Percentiles rank a stretch among this genome's conserved stretches.
Evolutionary conservation across 345 rosid genomes (phyloP).

Genomic region (Psidium guajava): DNA sequence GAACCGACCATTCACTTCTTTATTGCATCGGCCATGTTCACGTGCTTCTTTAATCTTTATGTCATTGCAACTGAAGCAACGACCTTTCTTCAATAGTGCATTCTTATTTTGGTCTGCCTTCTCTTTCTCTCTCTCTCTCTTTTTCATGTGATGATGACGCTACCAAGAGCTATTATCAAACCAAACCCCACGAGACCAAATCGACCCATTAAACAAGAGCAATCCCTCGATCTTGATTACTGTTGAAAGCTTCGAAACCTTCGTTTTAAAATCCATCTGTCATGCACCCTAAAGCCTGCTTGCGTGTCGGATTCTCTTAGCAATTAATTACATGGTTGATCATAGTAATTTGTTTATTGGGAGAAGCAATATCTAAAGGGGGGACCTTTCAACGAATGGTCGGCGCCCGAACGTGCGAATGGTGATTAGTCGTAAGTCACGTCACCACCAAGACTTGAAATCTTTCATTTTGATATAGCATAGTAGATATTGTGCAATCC

Average conservation of each 20-base stretch:
- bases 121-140: neutral
- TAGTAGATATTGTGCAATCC: neutral
- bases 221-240: neutral
- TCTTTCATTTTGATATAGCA: neutral
- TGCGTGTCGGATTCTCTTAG: neutral
- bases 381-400: neutral
- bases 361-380: neutral
- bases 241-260: neutral
- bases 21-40: neutral
- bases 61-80: neutral
- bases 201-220: neutral
- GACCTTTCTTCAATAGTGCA: neutral
- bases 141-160: neutral
- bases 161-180: neutral
- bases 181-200: neutral
- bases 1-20: neutral
- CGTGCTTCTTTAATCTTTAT: neutral
- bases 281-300: neutral
- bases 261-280: neutral
- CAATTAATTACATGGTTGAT: neutral
- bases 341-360: neutral
- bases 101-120: neutral
- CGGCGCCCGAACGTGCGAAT: neutral
- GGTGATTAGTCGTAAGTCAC: neutral
- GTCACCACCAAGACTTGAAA: neutral